These are phyloP conservation scores for Saururus chinensis DNA, from an alignment of 164 flowering plant genomes.

Conservation along the genomic window DNA sequence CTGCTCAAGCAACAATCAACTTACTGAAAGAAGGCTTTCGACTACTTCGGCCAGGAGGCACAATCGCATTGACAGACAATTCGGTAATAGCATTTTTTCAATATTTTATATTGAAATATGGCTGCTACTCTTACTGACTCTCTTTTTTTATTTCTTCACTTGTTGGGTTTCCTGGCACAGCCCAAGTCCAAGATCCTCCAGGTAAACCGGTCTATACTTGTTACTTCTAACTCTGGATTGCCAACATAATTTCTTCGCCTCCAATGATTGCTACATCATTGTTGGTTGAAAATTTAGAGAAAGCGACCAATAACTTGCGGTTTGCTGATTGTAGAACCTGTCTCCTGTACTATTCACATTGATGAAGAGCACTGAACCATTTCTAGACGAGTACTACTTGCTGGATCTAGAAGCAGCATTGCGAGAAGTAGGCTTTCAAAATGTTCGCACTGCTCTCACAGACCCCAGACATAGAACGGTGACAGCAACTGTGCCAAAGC, in stretches of 20 bases:
- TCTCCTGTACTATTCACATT: constrained; percentile 62
- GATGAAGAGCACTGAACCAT: constrained; percentile 75
- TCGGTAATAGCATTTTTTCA: constrained; percentile 24
- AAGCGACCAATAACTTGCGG: not conserved
- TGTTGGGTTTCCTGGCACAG: constrained; percentile 21
- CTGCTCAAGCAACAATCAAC: constrained; percentile 37
- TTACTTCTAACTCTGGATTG: not conserved
- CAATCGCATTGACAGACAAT: constrained; percentile 46
- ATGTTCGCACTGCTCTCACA: constrained; percentile 32
- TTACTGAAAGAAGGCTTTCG: constrained; percentile 50
- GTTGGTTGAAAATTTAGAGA: not conserved
- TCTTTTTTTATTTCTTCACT: not conserved
- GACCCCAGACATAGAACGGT: constrained; percentile 61
- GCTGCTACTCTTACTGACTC: not conserved
- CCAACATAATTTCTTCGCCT: not conserved
- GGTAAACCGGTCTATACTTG: constrained; percentile 29
- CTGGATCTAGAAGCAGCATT: constrained; percentile 46
- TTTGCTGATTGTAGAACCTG: constrained; percentile 28
- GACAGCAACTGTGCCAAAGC: constrained; percentile 44
- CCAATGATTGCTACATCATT: not conserved
- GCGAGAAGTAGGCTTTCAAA: constrained; percentile 41
- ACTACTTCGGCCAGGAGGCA: constrained; percentile 68
- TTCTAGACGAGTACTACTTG: constrained; percentile 61
- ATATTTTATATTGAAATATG: not conserved
- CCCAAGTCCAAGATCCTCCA: constrained; percentile 67